Evolutionary conservation across 73 alveolate genomes (phyloP).

Genomic region (Durusdinium trenchii): DNA sequence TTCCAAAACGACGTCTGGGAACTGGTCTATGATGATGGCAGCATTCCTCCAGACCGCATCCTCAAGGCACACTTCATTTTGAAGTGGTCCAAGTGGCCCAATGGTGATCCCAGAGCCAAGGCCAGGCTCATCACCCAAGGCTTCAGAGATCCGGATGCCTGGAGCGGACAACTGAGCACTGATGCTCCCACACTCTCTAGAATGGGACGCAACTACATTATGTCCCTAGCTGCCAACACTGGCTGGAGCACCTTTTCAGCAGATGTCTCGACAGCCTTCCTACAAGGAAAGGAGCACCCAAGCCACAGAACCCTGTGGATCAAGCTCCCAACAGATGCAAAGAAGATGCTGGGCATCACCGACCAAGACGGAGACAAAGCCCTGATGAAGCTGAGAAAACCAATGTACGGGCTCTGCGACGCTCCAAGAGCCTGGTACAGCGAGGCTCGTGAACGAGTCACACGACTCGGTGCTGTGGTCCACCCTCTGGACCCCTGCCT

Average conservation of each 20-base stretch:
- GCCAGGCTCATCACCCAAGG: too few species aligned
- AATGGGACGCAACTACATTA: not conserved
- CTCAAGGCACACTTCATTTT: too few species aligned
- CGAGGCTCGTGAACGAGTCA: not conserved
- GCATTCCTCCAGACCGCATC: too few species aligned
- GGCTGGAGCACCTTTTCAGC: not conserved
- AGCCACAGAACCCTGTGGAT: not conserved
- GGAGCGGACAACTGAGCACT: not conserved
- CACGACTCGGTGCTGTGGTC: not conserved
- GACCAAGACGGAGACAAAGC: too few species aligned
- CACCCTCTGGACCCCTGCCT: too few species aligned
- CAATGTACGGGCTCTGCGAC: not conserved
- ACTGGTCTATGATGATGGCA: too few species aligned
- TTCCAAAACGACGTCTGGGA: too few species aligned
- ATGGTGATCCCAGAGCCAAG: too few species aligned
- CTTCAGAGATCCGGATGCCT: too few species aligned
- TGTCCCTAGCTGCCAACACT: not conserved
- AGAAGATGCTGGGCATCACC: not conserved
- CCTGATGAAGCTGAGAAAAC: not conserved
- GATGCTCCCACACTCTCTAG: not conserved
- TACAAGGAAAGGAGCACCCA: not conserved
- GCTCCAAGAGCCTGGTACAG: not conserved
- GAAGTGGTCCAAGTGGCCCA: too few species aligned
- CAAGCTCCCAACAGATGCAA: not conserved
- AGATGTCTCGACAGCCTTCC: constrained; percentile 8